Evolutionary conservation across 2,329 filamentous ascomycete genomes (phyloP), one percentile per base, ranked within the genome.

Genomic region (Didymella arachidicola): DNA sequence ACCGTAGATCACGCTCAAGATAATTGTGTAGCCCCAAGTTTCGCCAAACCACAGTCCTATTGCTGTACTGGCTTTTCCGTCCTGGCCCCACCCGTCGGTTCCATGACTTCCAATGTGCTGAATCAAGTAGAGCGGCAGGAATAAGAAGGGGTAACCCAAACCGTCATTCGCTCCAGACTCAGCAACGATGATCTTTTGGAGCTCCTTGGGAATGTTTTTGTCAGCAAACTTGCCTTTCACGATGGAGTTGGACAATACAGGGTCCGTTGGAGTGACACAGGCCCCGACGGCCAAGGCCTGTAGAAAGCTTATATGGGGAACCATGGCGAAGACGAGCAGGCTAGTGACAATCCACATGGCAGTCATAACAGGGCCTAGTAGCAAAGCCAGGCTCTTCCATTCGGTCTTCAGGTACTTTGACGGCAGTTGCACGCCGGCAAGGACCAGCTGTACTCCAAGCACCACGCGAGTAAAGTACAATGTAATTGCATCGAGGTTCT

Each of bases 191-290:
- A 81, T 91, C 63, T 89, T 87, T 79, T 96, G 92, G 47, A 97
- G 80, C 27, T 89, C 85, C 57, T 87, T 88, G 0, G 93, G 92
- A 18, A 97, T 89, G 72, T 97, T 95, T 69, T 93, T 89, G 70
- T 97, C 93, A 1, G 93, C 93, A 72, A 96, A 97, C 68, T 91
- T 93, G 30, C 93, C 93, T 79, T 97, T 97, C 44, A 97, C 92
- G 57, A 97, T 96, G 2, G 90, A 90, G 63, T 95, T 94, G 16
- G 90, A 94, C 36, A 97, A 77, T 1, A 97, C 87, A 0, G 93
- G 93, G 69, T 97, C 93, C 0, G 93, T 97, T 0, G 93, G 93
- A 2, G 93, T 95, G n/a, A 97, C 87, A 70, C 93, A 96, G 0
- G 93, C 90, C 1, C 88, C 93, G 11, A 96, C 82, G 16, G 88